Evolutionary conservation across 176 grass and related monocot species (phyloP), one percentile per base, ranked within the genome.

Genomic region (Aechmea fasciata): DNA sequence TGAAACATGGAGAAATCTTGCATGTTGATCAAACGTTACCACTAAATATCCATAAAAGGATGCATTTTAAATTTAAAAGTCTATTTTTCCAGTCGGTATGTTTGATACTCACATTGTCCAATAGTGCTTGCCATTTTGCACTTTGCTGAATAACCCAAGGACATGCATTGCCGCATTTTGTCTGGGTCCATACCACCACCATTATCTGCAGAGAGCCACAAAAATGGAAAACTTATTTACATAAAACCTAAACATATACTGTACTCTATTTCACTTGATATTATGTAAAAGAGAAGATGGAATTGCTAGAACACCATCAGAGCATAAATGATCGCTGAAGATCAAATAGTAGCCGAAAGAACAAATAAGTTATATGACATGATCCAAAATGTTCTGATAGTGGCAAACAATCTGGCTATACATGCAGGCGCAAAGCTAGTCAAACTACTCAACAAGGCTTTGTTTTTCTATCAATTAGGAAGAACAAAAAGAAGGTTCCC

Each of bases 101-200:
- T 33, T 24, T 17, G 50, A 64, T 78, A 79, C 88, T 88, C 78
- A 99, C 94, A 99, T 78, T 99, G 94, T 72, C 94, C 90, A 71
- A 99, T 99, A 26, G 89, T 93, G 77, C 64, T 99, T 73, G 84
- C 77, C 69, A 88, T 41, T 86, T 93, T 92, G 77, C 73, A 90
- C 82, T 93, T 99, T 11, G 63, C 80, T 63, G 94, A 99, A 90
- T 93, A 99, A 63, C 90, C 94, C 67, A 99, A 85, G 63, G 94
- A 99, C 87, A 99, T 90, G 87, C 94, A 99, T 53, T 99, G 87
- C n/a, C 94, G 77, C 94, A 99, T 84, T 83, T 99, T 99, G 66
- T 99, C 87, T 20, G 90, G 90, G 66, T 87, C 80, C 94, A 99
- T 99, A 50, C 94, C 90, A 63, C 94, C 87, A 66, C 94, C 94